Evolutionary conservation across 257 asterid genomes (phyloP).

Genomic region (Anisodus acutangulus): DNA sequence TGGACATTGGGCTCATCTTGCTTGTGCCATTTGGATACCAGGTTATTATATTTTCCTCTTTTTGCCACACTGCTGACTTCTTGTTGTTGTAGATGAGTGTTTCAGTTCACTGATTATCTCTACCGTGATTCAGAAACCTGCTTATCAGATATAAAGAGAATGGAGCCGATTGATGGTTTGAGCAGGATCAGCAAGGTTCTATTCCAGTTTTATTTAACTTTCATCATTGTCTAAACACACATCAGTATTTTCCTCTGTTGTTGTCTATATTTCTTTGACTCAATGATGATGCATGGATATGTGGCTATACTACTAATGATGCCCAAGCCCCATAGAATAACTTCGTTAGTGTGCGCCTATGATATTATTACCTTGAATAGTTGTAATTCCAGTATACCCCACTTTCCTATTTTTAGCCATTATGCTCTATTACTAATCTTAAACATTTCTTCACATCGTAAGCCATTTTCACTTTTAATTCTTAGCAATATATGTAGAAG

Average conservation of each 20-base stretch:
- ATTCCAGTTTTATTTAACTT: conserved; percentile 27
- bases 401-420: not conserved
- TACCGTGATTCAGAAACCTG: conserved; percentile 80
- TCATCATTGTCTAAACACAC: conserved; percentile 14
- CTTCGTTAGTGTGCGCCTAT: conserved; percentile 6
- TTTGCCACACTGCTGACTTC: conserved; percentile 18
- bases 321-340: not conserved
- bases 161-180: conserved; percentile 99
- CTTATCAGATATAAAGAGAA: conserved; percentile 78
- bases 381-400: not conserved
- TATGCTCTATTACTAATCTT: not conserved
- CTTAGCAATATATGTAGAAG: not conserved
- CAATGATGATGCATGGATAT: not conserved
- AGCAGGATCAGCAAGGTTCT: conserved; percentile 79
- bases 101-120: conserved; percentile 25
- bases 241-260: not conserved
- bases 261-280: not conserved
- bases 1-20: conserved; percentile 99
- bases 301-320: conserved; percentile 15
- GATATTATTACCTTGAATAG: not conserved
- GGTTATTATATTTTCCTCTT: conserved; percentile 46
- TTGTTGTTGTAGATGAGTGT: not conserved
- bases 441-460: not conserved
- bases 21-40: conserved; percentile 99
- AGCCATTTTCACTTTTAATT: not conserved